These are phyloP conservation scores for Fomitopsis serialis DNA, from an alignment of 768 basidiomycete species.

Conservation along the genomic window DNA sequence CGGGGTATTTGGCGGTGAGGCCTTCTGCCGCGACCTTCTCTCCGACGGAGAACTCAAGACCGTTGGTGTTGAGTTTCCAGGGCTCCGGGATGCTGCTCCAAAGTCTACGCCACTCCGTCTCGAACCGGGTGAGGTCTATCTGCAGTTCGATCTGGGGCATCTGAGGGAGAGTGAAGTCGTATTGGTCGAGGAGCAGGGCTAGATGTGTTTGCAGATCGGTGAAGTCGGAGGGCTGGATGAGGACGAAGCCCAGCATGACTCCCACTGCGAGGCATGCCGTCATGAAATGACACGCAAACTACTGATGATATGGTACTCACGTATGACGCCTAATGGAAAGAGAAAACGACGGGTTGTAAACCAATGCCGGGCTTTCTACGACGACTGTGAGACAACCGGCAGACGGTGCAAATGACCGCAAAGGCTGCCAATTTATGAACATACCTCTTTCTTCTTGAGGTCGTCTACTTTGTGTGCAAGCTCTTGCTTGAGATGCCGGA, in stretches of 20 bases:
- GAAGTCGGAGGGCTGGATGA: conserved; percentile 63
- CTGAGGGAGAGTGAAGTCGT: conserved; percentile 60
- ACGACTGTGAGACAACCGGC: not conserved
- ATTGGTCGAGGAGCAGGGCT: conserved; percentile 60
- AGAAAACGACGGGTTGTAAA: conserved; percentile 45
- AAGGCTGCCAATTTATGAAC: no score
- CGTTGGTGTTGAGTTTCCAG: conserved; percentile 78
- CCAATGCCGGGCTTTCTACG: conserved; percentile 16
- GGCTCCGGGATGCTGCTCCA: conserved; percentile 69
- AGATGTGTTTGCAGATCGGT: conserved; percentile 67
- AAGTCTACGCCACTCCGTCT: conserved; percentile 66
- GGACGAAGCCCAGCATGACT: conserved; percentile 52
- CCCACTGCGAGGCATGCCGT: conserved; percentile 64
- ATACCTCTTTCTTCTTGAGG: not conserved
- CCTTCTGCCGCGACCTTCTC: conserved; percentile 61
- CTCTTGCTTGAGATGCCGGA: not conserved
- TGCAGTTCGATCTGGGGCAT: conserved; percentile 62
- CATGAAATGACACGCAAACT: no score
- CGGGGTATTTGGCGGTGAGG: conserved; percentile 66
- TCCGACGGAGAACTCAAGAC: conserved; percentile 76
- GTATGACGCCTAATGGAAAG: conserved; percentile 66
- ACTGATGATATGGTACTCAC: conserved; percentile 26
- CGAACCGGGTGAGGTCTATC: conserved; percentile 63
- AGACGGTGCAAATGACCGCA: no score
- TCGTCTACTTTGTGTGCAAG: not conserved